Percentiles rank a stretch among this genome's conserved stretches.
Evolutionary conservation across 805 yeast species (phyloP).

Genomic region (Candida loeiensis): DNA sequence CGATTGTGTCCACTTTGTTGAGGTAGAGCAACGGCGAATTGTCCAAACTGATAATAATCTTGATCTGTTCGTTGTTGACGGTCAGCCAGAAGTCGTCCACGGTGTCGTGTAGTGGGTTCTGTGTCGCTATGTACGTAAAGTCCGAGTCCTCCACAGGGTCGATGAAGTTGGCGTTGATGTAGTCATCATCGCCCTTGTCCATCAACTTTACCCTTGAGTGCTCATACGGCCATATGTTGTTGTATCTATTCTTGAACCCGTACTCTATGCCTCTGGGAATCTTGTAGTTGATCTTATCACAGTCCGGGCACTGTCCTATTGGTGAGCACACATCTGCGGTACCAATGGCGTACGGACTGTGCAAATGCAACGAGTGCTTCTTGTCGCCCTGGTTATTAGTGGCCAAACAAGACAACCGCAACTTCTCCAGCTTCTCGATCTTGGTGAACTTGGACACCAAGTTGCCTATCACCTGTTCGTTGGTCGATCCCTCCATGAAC

Average conservation of each 20-base stretch:
- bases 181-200: slow-evolving; percentile 30
- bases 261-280: slow-evolving; percentile 44
- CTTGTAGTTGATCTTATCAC: slow-evolving; percentile 37
- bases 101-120: slow-evolving; percentile 40
- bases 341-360: slow-evolving; percentile 9
- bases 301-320: slow-evolving; percentile 38
- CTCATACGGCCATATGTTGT: slow-evolving; percentile 48
- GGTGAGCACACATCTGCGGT: slow-evolving; percentile 34
- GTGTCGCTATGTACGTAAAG: slow-evolving; percentile 42
- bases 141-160: slow-evolving; percentile 6
- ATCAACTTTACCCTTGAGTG: slow-evolving; percentile 41
- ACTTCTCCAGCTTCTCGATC: slow-evolving; percentile 37
- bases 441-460: slow-evolving; percentile 32
- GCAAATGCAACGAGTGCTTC: slow-evolving; percentile 5
- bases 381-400: slow-evolving; percentile 7
- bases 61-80: slow-evolving; percentile 31
- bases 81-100: slow-evolving; percentile 44
- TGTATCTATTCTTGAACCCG: slow-evolving; percentile 32
- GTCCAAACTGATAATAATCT: slow-evolving; percentile 36
- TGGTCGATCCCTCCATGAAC: slow-evolving; percentile 18
- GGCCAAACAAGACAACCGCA: slow-evolving; percentile 24
- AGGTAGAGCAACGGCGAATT: slow-evolving; percentile 19
- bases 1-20: slow-evolving; percentile 10
- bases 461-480: slow-evolving; percentile 20
- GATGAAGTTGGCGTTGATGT: slow-evolving; percentile 45